Conservation (phyloP, 2,329 filamentous ascomycete species). For the Diaporthe sp. region DNA sequence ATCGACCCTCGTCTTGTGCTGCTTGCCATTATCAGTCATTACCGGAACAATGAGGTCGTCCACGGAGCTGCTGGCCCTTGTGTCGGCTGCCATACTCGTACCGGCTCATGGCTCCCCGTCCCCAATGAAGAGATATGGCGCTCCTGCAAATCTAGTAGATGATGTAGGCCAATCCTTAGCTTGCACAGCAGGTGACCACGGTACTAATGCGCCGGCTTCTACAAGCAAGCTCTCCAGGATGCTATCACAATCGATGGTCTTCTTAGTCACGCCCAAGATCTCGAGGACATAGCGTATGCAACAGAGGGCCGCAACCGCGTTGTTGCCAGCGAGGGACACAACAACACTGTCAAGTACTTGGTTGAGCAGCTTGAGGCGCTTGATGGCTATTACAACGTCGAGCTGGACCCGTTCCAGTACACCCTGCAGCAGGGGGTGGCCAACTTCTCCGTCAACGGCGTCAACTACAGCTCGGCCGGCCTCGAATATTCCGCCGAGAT, state of each 20-base stretch:
- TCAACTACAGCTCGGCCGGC: constrained; percentile 47
- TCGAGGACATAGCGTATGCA: constrained; percentile 60
- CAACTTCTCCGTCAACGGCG: constrained; percentile 50
- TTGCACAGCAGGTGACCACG: neutral
- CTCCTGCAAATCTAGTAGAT: neutral
- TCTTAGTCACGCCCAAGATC: constrained; percentile 58
- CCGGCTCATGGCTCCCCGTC: constrained; percentile 14
- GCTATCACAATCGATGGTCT: constrained; percentile 52
- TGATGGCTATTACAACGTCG: constrained; percentile 57
- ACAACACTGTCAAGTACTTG: constrained; percentile 61
- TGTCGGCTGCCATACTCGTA: constrained; percentile 14
- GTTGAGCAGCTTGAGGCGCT: constrained; percentile 55
- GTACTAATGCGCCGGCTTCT: neutral
- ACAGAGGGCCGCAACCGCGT: constrained; percentile 57
- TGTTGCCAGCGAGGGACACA: constrained; percentile 61
- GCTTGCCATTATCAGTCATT: neutral
- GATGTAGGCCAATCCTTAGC: neutral
- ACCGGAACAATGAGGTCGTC: constrained; percentile 18
- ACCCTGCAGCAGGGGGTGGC: constrained; percentile 51
- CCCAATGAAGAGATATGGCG: neutral
- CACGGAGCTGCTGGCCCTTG: constrained; percentile 4
- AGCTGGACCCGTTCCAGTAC: constrained; percentile 61
- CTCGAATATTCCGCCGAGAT: constrained; percentile 68
- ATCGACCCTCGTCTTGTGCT: neutral
- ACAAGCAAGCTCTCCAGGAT: constrained; percentile 15